phyloP scores from a whole-genome alignment of 768 basidiomycete species.

The Pholiota conissans region DNA sequence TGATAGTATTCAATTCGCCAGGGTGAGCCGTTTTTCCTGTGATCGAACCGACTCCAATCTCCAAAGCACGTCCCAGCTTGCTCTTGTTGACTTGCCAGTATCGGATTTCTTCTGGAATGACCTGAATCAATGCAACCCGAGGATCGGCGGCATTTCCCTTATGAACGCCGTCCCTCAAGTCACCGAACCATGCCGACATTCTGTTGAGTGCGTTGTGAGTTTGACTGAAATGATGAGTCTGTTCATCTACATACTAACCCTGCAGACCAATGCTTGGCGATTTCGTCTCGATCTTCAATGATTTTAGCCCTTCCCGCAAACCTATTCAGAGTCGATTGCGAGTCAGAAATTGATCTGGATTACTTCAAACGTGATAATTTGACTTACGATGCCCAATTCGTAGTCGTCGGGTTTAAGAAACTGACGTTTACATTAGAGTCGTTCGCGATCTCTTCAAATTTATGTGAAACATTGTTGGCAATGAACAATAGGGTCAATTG shows the following conservation, averaged over 20 bases:
- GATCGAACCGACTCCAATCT: conserved; percentile 58
- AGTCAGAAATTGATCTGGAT: background rate
- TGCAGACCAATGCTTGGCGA: conserved; percentile 66
- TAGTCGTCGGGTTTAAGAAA: conserved; percentile 68
- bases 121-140: conserved; percentile 75
- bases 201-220: conserved; percentile 30
- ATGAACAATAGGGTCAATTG: conserved; percentile 66
- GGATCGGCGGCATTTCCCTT: conserved; percentile 81
- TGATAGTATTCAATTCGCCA: conserved; percentile 79
- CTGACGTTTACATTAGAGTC: conserved; percentile 80
- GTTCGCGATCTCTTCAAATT: conserved; percentile 75
- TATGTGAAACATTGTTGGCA: conserved; percentile 71
- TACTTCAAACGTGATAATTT: background rate
- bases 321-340: conserved; percentile 22
- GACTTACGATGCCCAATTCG: conserved; percentile 70
- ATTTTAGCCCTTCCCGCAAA: conserved; percentile 74
- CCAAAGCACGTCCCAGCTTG: conserved; percentile 53
- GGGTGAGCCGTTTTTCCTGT: conserved; percentile 66
- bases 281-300: conserved; percentile 57
- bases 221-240: no score
- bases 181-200: conserved; percentile 78
- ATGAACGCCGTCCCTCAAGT: conserved; percentile 83
- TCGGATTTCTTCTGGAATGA: conserved; percentile 77
- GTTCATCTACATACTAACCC: no score
- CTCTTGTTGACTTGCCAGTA: conserved; percentile 77